Base-by-base conservation (phyloP, 1,284 basidiomycete genomes). In the Rhodotorula sp. region DNA sequence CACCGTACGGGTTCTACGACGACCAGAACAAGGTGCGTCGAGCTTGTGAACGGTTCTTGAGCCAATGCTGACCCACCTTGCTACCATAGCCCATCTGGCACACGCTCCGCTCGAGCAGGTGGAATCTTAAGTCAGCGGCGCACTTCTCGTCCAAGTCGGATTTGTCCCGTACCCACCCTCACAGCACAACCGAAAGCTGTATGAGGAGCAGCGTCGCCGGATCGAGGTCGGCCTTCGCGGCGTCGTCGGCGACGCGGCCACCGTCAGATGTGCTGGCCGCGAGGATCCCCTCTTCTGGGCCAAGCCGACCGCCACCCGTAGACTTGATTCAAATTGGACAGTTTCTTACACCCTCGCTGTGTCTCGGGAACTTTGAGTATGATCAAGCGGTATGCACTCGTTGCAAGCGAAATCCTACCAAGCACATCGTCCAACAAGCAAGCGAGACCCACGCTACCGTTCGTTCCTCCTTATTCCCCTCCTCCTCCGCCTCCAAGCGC, bases 241-340 rank as follows among this genome's bases (percentile, higher is more conserved):
- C 0, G 57, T 66, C 12, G 51, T 58, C 1, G 49, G 47, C 1
- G 68, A 89, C 79, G 80, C 81, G 0, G 87, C 90, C 59, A 84
- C 93, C 29, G 82, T 88, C 54, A 88, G 87, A 78, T 85, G 87
- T 51, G 86, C 88, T 0, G 84, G 87, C 31, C 86, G 74, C 29
- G 78, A 80, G 23, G 80, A 79, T 46, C 79, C 87, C 0, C 88
- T 87, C 16, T 83, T 93, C 18, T 87, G 90, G 21, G 90, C 89
- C 64, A n/a, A n/a, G n/a, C n/a, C n/a, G n/a, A n/a, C n/a, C n/a
- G n/a, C n/a, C n/a, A n/a, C n/a, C n/a, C n/a, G n/a, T n/a, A n/a
- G n/a, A n/a, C n/a, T n/a, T n/a, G n/a, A n/a, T n/a, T n/a, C n/a
- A n/a, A n/a, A n/a, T n/a, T n/a, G n/a, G n/a, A n/a, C n/a, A n/a